Evolutionary conservation across 73 alveolate genomes (phyloP), one percentile per base, ranked within the genome.

Genomic region (Paramecium biaurelia): DNA sequence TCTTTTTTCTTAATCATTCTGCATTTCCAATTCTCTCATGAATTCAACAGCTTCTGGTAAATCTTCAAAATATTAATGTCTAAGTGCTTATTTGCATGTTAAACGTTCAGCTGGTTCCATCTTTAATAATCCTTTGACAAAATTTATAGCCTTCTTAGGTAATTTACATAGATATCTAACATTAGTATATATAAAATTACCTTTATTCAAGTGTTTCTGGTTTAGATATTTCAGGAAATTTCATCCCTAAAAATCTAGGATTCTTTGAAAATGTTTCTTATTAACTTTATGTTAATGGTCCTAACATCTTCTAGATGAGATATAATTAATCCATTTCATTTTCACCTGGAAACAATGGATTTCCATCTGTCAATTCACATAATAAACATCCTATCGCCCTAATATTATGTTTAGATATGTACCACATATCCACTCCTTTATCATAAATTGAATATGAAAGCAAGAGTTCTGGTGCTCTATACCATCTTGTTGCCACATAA

Each of bases 261-360:
- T 98, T 98, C 92, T 94, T 95, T 35, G 92, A 92, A 87, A 96
- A 98, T 89, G 87, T 85, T 59, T 98, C 98, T 34, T 95, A 89
- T 76, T 96, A 92, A 43, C 92, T 92, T 37, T 92, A 94, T 18
- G 99, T 97, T 24, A 97, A 85, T 79, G 96, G 95, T 15, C 99
- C 99, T 21, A 97, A 74, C 67, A 95, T 70, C 92, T 97, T 97
- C 59, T 96, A 94, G n/a, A 97, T 97, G 45, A 96, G 86, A 93
- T 94, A 94, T 7, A 97, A 95, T 92, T 97, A 93, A 87, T 97
- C 99, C 67, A 95, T 92, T 70, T 97, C 99, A 84, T 95, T 94
- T 79, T 97, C 99, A 34, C 99, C 99, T 28, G 99, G 99, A 92
- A 97, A 97, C 58, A 97, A 92, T 2, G 99, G 99, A 82, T 97